Evolutionary conservation across 176 grass and related monocot species (phyloP).

Genomic region (Aegilops speltoides): DNA sequence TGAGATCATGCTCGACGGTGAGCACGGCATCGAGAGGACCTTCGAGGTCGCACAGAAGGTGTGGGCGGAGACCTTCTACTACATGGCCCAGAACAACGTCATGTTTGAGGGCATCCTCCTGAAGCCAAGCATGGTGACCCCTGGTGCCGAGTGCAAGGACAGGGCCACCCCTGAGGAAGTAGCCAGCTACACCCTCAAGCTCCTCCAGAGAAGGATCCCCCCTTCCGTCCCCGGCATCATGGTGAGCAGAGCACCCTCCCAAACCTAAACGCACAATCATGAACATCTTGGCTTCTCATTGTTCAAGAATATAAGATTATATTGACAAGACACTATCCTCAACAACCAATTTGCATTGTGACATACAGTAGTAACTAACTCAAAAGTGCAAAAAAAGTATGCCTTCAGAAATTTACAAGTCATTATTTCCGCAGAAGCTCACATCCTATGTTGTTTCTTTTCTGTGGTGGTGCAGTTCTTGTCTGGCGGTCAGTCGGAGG

Average conservation of each 20-base stretch:
- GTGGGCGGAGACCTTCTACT: conserved; percentile 89
- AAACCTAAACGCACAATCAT: background rate
- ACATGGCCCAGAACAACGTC: conserved; percentile 92
- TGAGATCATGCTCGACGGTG: conserved; percentile 90
- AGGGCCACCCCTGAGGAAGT: conserved; percentile 77
- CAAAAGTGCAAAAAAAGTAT: background rate
- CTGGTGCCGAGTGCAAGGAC: conserved; percentile 84
- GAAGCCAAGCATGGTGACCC: conserved; percentile 99
- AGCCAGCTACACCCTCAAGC: conserved; percentile 81
- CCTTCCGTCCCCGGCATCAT: conserved; percentile 93
- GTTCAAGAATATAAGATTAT: background rate
- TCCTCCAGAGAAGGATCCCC: conserved; percentile 92
- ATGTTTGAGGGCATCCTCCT: conserved; percentile 90
- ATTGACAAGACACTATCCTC: background rate
- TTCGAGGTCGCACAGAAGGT: conserved; percentile 90
- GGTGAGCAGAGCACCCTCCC: conserved; percentile 34
- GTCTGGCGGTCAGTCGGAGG: conserved; percentile 93
- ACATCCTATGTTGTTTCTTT: background rate
- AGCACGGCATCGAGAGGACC: conserved; percentile 81
- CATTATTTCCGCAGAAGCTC: no score
- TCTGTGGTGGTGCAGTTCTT: conserved; percentile 64
- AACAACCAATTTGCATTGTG: background rate
- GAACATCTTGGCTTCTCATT: background rate
- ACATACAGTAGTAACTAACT: background rate
- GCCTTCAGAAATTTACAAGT: background rate